Percentiles rank a stretch among this genome's conserved stretches.
phyloP scores from a whole-genome alignment of 2,329 filamentous ascomycete species.

The Amauroascus niger region DNA sequence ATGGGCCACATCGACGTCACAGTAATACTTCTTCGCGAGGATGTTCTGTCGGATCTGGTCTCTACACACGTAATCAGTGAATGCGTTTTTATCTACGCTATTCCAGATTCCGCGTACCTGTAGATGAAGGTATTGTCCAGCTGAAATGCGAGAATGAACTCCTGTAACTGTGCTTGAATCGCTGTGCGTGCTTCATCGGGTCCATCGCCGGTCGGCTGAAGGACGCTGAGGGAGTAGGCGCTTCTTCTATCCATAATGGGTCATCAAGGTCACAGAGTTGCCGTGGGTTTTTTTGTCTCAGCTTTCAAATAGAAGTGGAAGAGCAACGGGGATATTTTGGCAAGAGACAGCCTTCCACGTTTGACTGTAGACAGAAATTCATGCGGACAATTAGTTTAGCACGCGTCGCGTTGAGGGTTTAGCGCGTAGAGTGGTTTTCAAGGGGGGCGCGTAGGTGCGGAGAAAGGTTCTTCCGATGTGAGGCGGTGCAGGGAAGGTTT shows the following conservation, averaged over 20 bases:
- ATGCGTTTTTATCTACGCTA: background rate
- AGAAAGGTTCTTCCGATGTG: conserved; percentile 1
- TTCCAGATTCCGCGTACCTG: conserved; percentile 47
- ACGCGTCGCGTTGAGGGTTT: conserved; percentile 24
- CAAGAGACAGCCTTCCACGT: too few species aligned
- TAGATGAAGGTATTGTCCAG: conserved; percentile 93
- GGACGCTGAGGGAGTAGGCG: conserved; percentile 75
- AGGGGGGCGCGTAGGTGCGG: conserved; percentile 8
- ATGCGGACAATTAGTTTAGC: conserved; percentile 1
- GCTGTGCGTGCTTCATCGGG: conserved; percentile 60
- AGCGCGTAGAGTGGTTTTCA: conserved; percentile 35
- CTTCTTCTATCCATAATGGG: conserved; percentile 71
- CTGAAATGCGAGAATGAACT: conserved; percentile 88
- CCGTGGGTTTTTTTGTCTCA: too few species aligned
- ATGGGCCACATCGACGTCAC: conserved; percentile 91
- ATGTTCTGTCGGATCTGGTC: conserved; percentile 95
- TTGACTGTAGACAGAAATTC: too few species aligned
- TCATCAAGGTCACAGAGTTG: background rate
- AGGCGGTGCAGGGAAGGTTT: conserved; percentile 3
- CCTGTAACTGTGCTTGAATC: conserved; percentile 68
- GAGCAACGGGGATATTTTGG: too few species aligned
- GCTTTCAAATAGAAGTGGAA: too few species aligned
- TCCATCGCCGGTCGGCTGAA: conserved; percentile 56
- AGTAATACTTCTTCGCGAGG: conserved; percentile 85
- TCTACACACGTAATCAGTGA: conserved; percentile 40